Percentiles rank a stretch among this genome's conserved stretches.
Evolutionary conservation across 306 rosid species (phyloP).

Genomic region (Pterocarpus macrocarpus): DNA sequence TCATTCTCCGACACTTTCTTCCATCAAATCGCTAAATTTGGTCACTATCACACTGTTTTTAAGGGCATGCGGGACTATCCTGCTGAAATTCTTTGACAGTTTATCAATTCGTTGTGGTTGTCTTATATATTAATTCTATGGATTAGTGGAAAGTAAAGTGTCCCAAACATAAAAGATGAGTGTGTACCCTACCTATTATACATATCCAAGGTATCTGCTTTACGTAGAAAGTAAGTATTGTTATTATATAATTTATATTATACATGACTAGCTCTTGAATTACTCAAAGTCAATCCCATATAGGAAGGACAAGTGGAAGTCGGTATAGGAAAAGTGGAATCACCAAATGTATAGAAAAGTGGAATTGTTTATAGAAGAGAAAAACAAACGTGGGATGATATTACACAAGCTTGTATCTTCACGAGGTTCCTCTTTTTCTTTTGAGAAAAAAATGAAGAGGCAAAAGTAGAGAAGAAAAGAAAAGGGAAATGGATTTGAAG

Average conservation of each 20-base stretch:
- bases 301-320: no score
- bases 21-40: not conserved
- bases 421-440: not conserved
- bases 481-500: not conserved
- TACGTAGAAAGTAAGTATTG: slow-evolving; percentile 23
- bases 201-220: slow-evolving; percentile 10
- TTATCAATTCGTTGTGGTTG: not conserved
- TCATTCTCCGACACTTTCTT: not conserved
- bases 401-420: not conserved
- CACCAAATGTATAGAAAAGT: not conserved
- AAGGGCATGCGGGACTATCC: not conserved
- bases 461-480: not conserved
- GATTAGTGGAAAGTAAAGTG: not conserved
- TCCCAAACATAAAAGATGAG: not conserved
- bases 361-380: not conserved
- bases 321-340: no score
- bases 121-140: not conserved
- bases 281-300: not conserved
- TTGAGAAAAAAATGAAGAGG: not conserved
- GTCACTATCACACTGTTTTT: not conserved
- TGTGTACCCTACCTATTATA: not conserved
- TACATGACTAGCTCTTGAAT: not conserved
- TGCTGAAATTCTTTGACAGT: not conserved
- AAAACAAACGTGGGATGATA: not conserved
- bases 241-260: not conserved